Evolutionary conservation across 805 yeast genomes (phyloP).

Genomic region (Cyberlindnera subsufficiens): DNA sequence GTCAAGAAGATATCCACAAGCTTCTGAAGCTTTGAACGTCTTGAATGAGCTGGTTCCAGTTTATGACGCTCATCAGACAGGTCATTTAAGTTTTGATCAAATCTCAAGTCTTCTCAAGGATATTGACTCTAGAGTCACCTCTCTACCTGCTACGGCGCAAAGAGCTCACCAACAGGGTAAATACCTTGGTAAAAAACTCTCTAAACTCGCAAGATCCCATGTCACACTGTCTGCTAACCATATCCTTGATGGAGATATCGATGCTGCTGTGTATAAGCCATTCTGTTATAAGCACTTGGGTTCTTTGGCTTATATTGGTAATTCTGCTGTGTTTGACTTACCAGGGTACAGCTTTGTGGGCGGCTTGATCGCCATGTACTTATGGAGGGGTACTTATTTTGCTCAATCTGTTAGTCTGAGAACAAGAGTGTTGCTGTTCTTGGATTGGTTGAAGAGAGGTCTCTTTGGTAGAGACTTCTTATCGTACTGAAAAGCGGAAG

Average conservation of each 20-base stretch:
- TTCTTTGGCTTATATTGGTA: constrained; percentile 62
- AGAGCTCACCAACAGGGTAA: constrained; percentile 68
- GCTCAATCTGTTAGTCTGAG: constrained; percentile 61
- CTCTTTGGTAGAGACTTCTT: constrained; percentile 45
- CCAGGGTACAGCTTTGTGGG: constrained; percentile 59
- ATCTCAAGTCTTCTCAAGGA: constrained; percentile 44
- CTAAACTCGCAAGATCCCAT: constrained; percentile 42
- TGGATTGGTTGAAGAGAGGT: constrained; percentile 67
- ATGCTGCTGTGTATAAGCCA: constrained; percentile 49
- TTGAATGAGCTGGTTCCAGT: constrained; percentile 46
- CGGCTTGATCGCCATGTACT: constrained; percentile 63
- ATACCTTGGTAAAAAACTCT: constrained; percentile 55
- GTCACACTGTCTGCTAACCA: constrained; percentile 38
- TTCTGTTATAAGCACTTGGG: constrained; percentile 62
- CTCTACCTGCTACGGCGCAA: constrained; percentile 72
- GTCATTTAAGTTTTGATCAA: constrained; percentile 48
- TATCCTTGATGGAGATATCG: constrained; percentile 48
- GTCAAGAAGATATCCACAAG: constrained; percentile 48
- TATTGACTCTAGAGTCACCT: constrained; percentile 57
- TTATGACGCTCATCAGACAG: constrained; percentile 42
- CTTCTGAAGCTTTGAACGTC: constrained; percentile 47
- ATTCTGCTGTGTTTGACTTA: constrained; percentile 63
- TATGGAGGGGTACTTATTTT: constrained; percentile 69
- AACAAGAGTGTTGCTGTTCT: constrained; percentile 54
- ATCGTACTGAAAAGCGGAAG: constrained; percentile 4